phyloP scores from a whole-genome alignment of 805 yeast genomes.

The Candida sakaeoensis region DNA sequence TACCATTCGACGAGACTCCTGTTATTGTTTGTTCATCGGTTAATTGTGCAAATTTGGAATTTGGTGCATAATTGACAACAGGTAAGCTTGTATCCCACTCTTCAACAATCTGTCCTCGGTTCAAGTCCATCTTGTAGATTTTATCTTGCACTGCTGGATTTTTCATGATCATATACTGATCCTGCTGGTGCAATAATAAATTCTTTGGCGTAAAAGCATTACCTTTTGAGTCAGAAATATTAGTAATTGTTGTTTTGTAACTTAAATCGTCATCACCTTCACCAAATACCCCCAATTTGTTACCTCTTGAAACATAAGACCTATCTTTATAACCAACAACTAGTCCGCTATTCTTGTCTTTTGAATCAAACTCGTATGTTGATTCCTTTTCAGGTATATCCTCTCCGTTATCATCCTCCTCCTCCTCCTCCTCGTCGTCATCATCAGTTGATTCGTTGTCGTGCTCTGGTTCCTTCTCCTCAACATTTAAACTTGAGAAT shows the following conservation, averaged over 20 bases:
- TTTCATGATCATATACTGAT: conserved; percentile 64
- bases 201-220: conserved; percentile 50
- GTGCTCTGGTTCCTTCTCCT: conserved; percentile 24
- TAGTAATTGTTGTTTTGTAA: conserved; percentile 65
- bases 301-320: conserved; percentile 75
- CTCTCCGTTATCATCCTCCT: conserved; percentile 19
- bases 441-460: conserved; percentile 16
- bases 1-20: conserved; percentile 61
- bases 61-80: conserved; percentile 61
- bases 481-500: conserved; percentile 36
- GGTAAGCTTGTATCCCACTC: conserved; percentile 65
- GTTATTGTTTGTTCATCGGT: conserved; percentile 70
- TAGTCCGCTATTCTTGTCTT: conserved; percentile 57
- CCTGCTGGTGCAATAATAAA: conserved; percentile 76
- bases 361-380: conserved; percentile 16
- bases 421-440: conserved; percentile 28
- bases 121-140: conserved; percentile 73
- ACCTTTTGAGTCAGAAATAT: conserved; percentile 51
- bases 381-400: conserved; percentile 28
- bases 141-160: conserved; percentile 39
- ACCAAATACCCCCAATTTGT: conserved; percentile 76
- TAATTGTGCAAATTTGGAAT: conserved; percentile 69
- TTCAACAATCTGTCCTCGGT: conserved; percentile 77
- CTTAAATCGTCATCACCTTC: conserved; percentile 51
- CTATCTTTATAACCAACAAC: conserved; percentile 72